Percentiles rank a stretch among this genome's conserved stretches.
Conservation (phyloP, 345 rosid species). For the Arabidopsis thaliana region DNA sequence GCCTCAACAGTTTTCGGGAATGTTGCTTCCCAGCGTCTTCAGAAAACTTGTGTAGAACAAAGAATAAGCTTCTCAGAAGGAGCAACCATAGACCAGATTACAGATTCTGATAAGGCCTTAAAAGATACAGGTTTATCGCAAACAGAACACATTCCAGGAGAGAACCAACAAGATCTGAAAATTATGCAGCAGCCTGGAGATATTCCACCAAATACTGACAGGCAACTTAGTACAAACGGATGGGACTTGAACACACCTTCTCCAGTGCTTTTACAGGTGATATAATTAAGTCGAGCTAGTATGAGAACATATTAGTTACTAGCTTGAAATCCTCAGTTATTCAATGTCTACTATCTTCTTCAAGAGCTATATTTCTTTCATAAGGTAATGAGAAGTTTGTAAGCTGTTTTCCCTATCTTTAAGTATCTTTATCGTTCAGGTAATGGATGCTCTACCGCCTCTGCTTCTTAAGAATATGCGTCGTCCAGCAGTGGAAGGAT, state of each 20-base stretch:
- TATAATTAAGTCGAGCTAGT: constrained; percentile 26
- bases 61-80: constrained; percentile 46
- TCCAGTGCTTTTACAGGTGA: constrained; percentile 73
- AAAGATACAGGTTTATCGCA: constrained; percentile 59
- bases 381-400: constrained; percentile 13
- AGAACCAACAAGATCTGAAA: constrained; percentile 54
- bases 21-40: constrained; percentile 65
- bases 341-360: neutral
- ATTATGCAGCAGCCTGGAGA: constrained; percentile 54
- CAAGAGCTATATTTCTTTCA: neutral
- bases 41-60: constrained; percentile 53
- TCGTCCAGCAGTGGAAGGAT: constrained; percentile 52
- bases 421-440: constrained; percentile 53
- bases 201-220: constrained; percentile 51
- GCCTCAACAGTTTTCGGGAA: constrained; percentile 70
- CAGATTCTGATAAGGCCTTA: constrained; percentile 48
- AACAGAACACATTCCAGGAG: constrained; percentile 55
- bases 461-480: constrained; percentile 61
- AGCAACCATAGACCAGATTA: constrained; percentile 46
- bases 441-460: constrained; percentile 73
- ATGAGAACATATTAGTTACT: constrained; percentile 23
- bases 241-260: constrained; percentile 81
- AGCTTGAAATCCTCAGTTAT: constrained; percentile 6
- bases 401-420: constrained; percentile 25
- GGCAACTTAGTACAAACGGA: constrained; percentile 53